A percentile compares a stretch with the other conserved stretches of the same genome.
Evolutionary conservation across 2,329 filamentous ascomycete genomes (phyloP).

Genomic region (Scytalidium sp.): DNA sequence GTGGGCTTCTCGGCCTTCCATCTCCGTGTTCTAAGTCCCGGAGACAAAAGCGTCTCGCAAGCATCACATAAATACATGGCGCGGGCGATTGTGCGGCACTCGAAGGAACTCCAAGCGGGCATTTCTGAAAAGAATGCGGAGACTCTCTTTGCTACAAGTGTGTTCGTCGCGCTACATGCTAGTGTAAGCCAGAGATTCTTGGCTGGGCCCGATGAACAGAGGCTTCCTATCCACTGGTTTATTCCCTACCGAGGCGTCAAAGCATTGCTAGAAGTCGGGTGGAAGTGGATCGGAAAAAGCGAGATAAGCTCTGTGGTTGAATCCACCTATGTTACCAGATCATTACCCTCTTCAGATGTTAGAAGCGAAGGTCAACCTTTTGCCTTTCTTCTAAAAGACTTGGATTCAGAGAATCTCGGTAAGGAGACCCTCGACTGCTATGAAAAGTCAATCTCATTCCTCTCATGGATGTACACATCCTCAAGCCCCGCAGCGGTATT

Average conservation of each 20-base stretch:
- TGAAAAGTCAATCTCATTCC: constrained; percentile 55
- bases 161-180: constrained; percentile 63
- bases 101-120: constrained; percentile 49
- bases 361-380: constrained; percentile 2
- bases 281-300: constrained; percentile 54
- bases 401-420: constrained; percentile 13
- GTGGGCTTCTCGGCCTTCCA: constrained; percentile 61
- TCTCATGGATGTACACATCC: constrained; percentile 60
- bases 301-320: not conserved
- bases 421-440: constrained; percentile 48
- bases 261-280: constrained; percentile 56
- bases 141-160: constrained; percentile 56
- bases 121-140: constrained; percentile 58
- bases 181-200: constrained; percentile 57
- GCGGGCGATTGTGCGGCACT: constrained; percentile 56
- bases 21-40: constrained; percentile 49
- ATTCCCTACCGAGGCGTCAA: constrained; percentile 64
- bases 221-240: constrained; percentile 60
- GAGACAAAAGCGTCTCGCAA: constrained; percentile 52
- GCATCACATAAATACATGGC: constrained; percentile 62
- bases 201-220: constrained; percentile 42
- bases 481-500: constrained; percentile 54
- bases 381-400: constrained; percentile 30
- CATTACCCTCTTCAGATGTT: not conserved
- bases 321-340: not conserved